Evolutionary conservation across 345 rosid genomes (phyloP).

Genomic region (Rubroshorea leprosula): DNA sequence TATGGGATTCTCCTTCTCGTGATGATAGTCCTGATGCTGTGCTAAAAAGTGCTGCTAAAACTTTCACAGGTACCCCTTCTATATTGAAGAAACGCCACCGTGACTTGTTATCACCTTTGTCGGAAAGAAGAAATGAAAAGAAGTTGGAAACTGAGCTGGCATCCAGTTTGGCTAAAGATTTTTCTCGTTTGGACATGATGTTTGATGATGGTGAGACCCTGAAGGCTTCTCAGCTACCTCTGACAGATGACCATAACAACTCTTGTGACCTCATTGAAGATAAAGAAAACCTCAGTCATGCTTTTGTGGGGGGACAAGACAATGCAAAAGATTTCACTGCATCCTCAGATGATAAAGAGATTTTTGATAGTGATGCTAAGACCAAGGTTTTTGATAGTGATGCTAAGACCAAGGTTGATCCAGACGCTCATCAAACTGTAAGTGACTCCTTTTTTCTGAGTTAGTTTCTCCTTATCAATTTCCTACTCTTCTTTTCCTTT

Average conservation of each 20-base stretch:
- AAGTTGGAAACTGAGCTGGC: conserved; percentile 72
- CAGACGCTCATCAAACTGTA: conserved; percentile 29
- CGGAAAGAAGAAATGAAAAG: conserved; percentile 72
- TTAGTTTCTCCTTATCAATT: too few relatives aligned
- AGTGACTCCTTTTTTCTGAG: too few relatives aligned
- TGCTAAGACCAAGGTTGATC: conserved; percentile 29
- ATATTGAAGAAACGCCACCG: conserved; percentile 81
- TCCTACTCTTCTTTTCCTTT: conserved; percentile 1
- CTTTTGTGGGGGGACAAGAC: conserved; percentile 25
- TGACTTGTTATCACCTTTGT: conserved; percentile 83
- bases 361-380: conserved; percentile 19
- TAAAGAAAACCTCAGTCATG: conserved; percentile 44
- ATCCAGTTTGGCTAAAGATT: conserved; percentile 63
- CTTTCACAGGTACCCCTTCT: conserved; percentile 71
- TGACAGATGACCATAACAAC: conserved; percentile 26
- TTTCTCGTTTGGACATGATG: conserved; percentile 81
- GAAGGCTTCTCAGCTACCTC: conserved; percentile 31
- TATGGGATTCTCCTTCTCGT: conserved; percentile 82
- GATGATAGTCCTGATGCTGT: conserved; percentile 71
- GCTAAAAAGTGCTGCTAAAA: conserved; percentile 72
- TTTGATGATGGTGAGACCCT: conserved; percentile 46
- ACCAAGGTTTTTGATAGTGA: conserved; percentile 24
- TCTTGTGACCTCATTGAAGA: conserved; percentile 32
- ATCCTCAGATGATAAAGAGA: conserved; percentile 21
- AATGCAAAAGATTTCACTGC: conserved; percentile 20